Base-by-base conservation (phyloP, 768 basidiomycete species). In the Rhizopogon sp. region DNA sequence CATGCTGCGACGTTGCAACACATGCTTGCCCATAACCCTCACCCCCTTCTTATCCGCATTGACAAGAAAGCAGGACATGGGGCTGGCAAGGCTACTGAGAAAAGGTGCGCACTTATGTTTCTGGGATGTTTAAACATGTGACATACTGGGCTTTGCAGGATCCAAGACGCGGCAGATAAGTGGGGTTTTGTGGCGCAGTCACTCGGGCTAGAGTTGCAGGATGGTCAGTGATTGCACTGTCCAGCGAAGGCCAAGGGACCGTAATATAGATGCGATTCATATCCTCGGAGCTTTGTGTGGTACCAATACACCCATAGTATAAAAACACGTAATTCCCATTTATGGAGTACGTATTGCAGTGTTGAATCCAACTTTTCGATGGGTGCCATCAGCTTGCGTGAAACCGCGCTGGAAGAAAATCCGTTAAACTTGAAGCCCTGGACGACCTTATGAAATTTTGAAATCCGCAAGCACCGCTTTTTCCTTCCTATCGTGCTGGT, bases 41-140 rank as follows among this genome's bases (percentile, higher is more conserved):
- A 90, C 62, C 91, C 90, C 5, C 73, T 93, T 11, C 74, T 93
- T 17, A 72, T 92, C 46, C 80, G 89, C 20, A 82, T 93, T 28
- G 88, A 92, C 64, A 83, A 83, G 70, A 90, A 90, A 65, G 80
- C 86, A 2, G 89, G 89, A 1, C 89, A 91, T 60, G 90, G 90
- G 3, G 84, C 84, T 3, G 90, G 91, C 6, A 91, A 89, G 70
- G 81, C 82, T 13, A 90, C 85, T 22, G 82, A 81, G 62, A 81
- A 86, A 72, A 79, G 81, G 87, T 82, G 43, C 11, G 67, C 17
- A 5, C n/a, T 42, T 28, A 3, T 6, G 20, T 25, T 40, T 52
- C 39, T 22, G 22, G 58, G 11, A 50, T 58, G 25, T 50, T n/a
- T 53, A 25, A 50, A 40, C 14, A 37, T 52, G 5, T 43, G 20